Percentiles rank a stretch among this genome's conserved stretches.
Conservation (phyloP, 495 filamentous ascomycete genomes). For the Penicillium cinerascens region DNA sequence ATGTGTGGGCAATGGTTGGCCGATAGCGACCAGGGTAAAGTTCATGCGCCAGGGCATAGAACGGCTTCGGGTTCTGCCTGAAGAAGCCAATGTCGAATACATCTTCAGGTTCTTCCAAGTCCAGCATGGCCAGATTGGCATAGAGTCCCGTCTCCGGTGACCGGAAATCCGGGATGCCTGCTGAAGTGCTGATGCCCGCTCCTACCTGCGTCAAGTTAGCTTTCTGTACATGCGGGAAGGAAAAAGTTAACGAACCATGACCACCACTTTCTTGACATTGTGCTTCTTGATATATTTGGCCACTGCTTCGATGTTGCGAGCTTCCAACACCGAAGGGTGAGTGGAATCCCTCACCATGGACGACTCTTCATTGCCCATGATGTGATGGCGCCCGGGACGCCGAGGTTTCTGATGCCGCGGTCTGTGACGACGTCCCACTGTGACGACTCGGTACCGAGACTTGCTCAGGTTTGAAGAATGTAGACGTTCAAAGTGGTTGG, state of each 20-base stretch:
- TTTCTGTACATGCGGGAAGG: background rate
- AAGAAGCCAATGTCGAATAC: slow-evolving; percentile 88
- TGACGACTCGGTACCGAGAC: slow-evolving; percentile 4
- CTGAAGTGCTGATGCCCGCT: slow-evolving; percentile 65
- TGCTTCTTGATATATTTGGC: slow-evolving; percentile 72
- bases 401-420: slow-evolving; percentile 20
- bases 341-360: slow-evolving; percentile 58
- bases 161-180: slow-evolving; percentile 88
- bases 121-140: slow-evolving; percentile 77
- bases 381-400: slow-evolving; percentile 21
- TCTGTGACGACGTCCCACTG: slow-evolving; percentile 37
- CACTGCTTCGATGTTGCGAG: slow-evolving; percentile 65
- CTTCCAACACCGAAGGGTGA: slow-evolving; percentile 59
- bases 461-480: background rate
- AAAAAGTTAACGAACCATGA: slow-evolving; percentile 55
- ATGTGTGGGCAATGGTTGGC: slow-evolving; percentile 80
- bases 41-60: slow-evolving; percentile 87
- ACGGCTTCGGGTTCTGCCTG: slow-evolving; percentile 75
- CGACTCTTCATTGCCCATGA: slow-evolving; percentile 72
- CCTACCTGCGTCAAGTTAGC: slow-evolving; percentile 33
- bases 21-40: slow-evolving; percentile 88
- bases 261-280: slow-evolving; percentile 64
- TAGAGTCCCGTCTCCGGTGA: slow-evolving; percentile 85
- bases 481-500: background rate
- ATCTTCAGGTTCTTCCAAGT: slow-evolving; percentile 75